Evolutionary conservation across 208 protist species (phyloP).

Genomic region (Wallacemonas sp.): DNA sequence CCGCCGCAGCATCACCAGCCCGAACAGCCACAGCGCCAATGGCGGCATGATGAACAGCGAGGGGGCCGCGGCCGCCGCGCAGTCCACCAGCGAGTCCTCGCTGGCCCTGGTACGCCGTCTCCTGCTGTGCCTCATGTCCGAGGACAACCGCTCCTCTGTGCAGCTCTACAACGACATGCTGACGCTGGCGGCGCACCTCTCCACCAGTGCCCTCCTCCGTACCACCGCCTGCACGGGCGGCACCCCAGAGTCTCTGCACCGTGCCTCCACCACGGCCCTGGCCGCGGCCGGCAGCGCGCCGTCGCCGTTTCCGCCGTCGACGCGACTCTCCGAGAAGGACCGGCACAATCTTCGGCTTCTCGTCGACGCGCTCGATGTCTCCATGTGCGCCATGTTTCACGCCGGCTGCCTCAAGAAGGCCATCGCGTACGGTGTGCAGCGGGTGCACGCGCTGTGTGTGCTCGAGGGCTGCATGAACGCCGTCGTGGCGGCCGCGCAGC

Average conservation of each 20-base stretch:
- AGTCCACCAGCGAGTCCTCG: conserved; percentile 26
- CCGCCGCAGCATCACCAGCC: conserved; percentile 2
- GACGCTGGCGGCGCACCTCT: conserved; percentile 35
- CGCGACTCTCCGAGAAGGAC: conserved; percentile 30
- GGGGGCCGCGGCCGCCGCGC: conserved; percentile 4
- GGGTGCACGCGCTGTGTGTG: conserved; percentile 54
- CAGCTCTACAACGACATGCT: conserved; percentile 54
- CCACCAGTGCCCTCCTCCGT: conserved; percentile 36
- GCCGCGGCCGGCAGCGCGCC: conserved; percentile 20
- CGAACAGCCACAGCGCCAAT: too few relatives aligned
- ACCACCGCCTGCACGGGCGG: conserved; percentile 42
- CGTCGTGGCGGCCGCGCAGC: conserved; percentile 46
- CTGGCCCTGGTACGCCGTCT: conserved; percentile 39
- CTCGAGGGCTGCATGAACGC: conserved; percentile 43
- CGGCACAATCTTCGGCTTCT: conserved; percentile 30
- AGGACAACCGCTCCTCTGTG: conserved; percentile 43
- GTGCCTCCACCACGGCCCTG: conserved; percentile 32
- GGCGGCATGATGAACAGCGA: not conserved
- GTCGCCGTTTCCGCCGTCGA: not conserved
- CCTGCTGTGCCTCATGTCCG: conserved; percentile 51
- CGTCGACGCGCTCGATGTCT: conserved; percentile 37
- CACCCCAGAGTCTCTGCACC: conserved; percentile 48
- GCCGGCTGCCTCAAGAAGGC: conserved; percentile 42
- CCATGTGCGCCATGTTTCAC: conserved; percentile 38
- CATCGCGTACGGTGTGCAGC: conserved; percentile 54